A percentile compares a stretch with the other conserved stretches of the same genome.
Evolutionary conservation across 108 stramenopile species (phyloP).

Genomic region (Cyclotella baltica): DNA sequence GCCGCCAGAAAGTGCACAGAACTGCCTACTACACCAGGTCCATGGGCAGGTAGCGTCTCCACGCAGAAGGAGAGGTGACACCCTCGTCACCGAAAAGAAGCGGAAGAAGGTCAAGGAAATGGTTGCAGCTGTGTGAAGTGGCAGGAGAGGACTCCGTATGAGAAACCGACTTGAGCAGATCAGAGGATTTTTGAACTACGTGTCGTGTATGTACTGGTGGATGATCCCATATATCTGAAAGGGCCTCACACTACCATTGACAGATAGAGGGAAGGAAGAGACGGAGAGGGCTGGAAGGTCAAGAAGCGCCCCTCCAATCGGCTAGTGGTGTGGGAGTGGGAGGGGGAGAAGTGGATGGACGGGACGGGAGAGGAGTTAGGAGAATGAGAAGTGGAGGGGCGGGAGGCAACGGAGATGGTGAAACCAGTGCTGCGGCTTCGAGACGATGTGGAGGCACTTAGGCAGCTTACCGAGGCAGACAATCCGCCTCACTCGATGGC

Average conservation of each 20-base stretch:
- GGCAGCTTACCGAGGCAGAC: background rate
- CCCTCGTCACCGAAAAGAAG: constrained; percentile 24
- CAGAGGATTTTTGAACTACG: constrained; percentile 12
- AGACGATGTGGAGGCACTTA: constrained; percentile 32
- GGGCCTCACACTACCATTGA: constrained; percentile 25
- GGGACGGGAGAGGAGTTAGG: background rate
- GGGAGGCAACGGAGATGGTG: constrained; percentile 13
- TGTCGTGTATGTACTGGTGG: constrained; percentile 7
- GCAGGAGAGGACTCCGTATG: background rate
- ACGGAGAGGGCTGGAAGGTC: constrained; percentile 10
- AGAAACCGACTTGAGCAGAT: constrained; percentile 5
- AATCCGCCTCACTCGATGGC: background rate
- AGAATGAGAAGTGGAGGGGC: background rate
- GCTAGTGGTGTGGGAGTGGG: constrained; percentile 20
- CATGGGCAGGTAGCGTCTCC: constrained; percentile 52
- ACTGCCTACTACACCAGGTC: constrained; percentile 31
- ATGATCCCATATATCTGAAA: constrained; percentile 23
- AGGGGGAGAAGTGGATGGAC: background rate
- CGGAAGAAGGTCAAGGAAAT: constrained; percentile 37
- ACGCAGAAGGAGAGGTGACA: constrained; percentile 13
- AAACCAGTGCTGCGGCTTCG: constrained; percentile 27
- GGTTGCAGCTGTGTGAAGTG: background rate
- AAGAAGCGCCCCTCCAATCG: background rate
- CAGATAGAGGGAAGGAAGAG: constrained; percentile 8
- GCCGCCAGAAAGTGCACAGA: constrained; percentile 46